These are phyloP conservation scores for Fusarium continuum DNA, from an alignment of 2,329 filamentous ascomycete genomes.

Conservation along the genomic window DNA sequence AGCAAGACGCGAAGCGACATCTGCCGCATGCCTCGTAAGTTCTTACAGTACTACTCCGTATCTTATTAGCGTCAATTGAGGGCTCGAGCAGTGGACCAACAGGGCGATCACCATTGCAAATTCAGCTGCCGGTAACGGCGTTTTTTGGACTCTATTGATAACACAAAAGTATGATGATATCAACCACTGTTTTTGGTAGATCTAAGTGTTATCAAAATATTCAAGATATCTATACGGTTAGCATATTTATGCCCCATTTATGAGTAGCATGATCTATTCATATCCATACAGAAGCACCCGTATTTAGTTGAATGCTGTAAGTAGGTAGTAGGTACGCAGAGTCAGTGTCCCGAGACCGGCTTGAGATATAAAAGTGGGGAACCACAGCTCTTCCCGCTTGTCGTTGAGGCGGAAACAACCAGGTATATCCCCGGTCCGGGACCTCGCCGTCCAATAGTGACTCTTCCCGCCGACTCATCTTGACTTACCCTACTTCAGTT, in stretches of 20 bases:
- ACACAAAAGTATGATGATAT: not conserved
- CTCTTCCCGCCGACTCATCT: conserved; percentile 26
- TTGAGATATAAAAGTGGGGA: conserved; percentile 12
- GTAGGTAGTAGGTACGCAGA: not conserved
- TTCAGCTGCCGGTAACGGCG: conserved; percentile 22
- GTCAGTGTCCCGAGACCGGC: conserved; percentile 17
- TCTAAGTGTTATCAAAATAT: too few relatives aligned
- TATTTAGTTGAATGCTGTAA: too few relatives aligned
- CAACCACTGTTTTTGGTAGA: too few relatives aligned
- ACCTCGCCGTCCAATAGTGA: conserved; percentile 22
- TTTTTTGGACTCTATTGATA: not conserved
- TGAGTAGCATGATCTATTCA: too few relatives aligned
- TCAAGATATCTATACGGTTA: too few relatives aligned
- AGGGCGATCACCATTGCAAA: conserved; percentile 33
- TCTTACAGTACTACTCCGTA: not conserved
- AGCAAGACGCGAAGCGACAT: not conserved
- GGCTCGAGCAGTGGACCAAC: conserved; percentile 29
- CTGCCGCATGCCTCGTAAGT: not conserved
- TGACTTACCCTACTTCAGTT: conserved; percentile 19
- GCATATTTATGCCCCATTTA: too few relatives aligned
- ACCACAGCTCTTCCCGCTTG: not conserved
- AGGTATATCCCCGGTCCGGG: not conserved
- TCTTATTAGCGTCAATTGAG: conserved; percentile 2
- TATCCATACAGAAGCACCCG: too few relatives aligned
- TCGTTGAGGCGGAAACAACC: conserved; percentile 6